These are phyloP conservation scores for Amanita rubescens DNA, from an alignment of 768 basidiomycete species.

Conservation along the genomic window DNA sequence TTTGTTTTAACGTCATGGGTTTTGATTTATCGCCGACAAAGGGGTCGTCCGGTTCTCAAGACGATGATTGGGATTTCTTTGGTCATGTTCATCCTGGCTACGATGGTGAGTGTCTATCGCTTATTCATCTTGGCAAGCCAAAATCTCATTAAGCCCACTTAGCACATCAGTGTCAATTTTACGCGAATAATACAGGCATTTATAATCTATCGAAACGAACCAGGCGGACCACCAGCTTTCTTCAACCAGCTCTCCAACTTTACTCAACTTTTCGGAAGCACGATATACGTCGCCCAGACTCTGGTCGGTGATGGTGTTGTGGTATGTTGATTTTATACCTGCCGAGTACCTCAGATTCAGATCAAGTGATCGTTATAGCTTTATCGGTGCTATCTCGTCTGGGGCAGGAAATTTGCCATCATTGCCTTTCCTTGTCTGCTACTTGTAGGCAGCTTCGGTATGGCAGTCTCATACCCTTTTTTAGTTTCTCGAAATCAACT, in stretches of 20 bases:
- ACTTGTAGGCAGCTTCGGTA: conserved; percentile 24
- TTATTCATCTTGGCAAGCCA: not conserved
- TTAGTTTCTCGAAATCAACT: too few relatives aligned
- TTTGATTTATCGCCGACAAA: conserved; percentile 19
- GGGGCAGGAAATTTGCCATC: conserved; percentile 17
- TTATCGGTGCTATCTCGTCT: conserved; percentile 27
- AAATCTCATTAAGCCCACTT: not conserved
- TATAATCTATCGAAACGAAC: conserved; percentile 14
- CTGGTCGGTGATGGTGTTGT: conserved; percentile 30
- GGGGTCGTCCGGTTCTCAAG: conserved; percentile 20
- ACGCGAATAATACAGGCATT: conserved; percentile 30
- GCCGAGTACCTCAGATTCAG: not conserved
- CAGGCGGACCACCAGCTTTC: conserved; percentile 22
- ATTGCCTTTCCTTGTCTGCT: conserved; percentile 22
- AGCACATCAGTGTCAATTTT: conserved; percentile 32
- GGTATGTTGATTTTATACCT: conserved; percentile 13
- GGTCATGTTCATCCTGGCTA: conserved; percentile 25
- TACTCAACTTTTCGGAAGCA: conserved; percentile 29
- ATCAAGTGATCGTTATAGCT: conserved; percentile 13
- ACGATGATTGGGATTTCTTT: conserved; percentile 25
- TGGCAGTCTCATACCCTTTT: not conserved
- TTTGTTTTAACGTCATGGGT: conserved; percentile 24
- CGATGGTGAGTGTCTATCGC: conserved; percentile 17
- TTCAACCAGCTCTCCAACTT: conserved; percentile 27
- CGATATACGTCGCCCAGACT: conserved; percentile 29